Evolutionary conservation across 306 rosid species (phyloP), one percentile per base, ranked within the genome.

Genomic region (Dicorynia guianensis): DNA sequence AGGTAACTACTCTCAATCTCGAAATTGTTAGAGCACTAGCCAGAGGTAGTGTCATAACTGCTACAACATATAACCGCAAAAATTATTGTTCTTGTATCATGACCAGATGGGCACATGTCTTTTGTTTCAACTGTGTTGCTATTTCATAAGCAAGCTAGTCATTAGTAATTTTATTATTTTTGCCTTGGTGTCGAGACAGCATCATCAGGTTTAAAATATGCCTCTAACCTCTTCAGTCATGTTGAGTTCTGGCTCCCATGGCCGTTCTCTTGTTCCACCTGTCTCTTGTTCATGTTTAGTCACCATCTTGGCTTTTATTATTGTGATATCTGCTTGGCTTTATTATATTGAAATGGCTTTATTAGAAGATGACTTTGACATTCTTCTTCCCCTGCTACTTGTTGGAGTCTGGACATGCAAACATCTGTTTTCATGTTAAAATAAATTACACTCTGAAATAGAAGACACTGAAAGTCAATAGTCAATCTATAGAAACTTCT

Each of bases 1-100:
- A 94, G 97, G 98, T 94, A 72, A 92, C 97, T 15, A 81, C 86
- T 50, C 96, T 94, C 81, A 94, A 90, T 86, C 95, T 91, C 55
- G 90, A 91, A 86, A 90, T 94, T 66, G 95, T 94, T 74, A 88
- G 98, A 90, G 92, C 97, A 60, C 86, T 94, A 14, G 97, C 97
- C 57, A 84, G 93, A 89, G 98, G 98, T 91, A 87, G 33, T 61
- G 19, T 40, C 52, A 18, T 73, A 79, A 19, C 42, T 61, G 15
- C 48, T 49, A 42, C 59, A 66, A 49, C 85, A 34, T 67, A 54
- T 46, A 56, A 17, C 50, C 56, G 56, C 58, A 11, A 44, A 43
- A 79, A 38, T 19, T 25, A 20, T 65, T 39, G 50, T 14, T 48
- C 14, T 11, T 61, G 19, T 57, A 30, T 42, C 35, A 50, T 58